A percentile compares a stretch with the other conserved stretches of the same genome.
Conservation (phyloP, 202 grass and related monocot genomes). For the Zizania palustris region DNA sequence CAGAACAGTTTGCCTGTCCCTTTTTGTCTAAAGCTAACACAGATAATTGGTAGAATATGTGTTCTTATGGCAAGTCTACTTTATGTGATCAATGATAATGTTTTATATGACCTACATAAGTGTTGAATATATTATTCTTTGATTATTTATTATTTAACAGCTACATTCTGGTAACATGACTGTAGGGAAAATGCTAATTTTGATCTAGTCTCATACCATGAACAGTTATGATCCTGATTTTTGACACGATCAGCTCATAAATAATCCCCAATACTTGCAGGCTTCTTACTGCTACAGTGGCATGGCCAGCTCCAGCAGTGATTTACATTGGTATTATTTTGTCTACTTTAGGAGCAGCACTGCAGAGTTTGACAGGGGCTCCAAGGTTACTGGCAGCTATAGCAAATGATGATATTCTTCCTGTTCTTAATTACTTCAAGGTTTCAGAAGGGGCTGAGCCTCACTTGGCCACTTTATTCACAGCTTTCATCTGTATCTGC, state of each 20-base stretch:
- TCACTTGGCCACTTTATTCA: constrained; percentile 85
- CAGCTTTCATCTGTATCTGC: constrained; percentile 78
- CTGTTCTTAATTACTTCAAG: constrained; percentile 94
- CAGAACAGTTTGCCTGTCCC: not conserved
- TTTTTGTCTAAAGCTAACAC: constrained; percentile 19
- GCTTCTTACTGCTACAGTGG: constrained; percentile 92
- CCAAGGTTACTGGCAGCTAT: constrained; percentile 95
- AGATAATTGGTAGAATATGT: constrained; percentile 8
- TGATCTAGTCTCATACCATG: constrained; percentile 1
- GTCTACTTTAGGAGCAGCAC: constrained; percentile 93
- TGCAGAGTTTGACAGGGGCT: constrained; percentile 94
- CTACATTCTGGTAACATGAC: constrained; percentile 2
- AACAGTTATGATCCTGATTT: constrained; percentile 28
- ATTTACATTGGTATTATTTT: constrained; percentile 97
- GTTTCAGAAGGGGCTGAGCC: constrained; percentile 89
- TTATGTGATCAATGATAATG: not conserved
- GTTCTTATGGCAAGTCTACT: constrained; percentile 1
- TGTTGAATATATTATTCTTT: constrained; percentile 28
- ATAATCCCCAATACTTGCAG: constrained; percentile 47
- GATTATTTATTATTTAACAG: constrained; percentile 19
- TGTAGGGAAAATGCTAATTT: not conserved
- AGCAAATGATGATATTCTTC: constrained; percentile 96
- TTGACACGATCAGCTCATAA: constrained; percentile 29
- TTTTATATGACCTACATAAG: constrained; percentile 11
- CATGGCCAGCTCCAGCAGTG: constrained; percentile 90